phyloP scores from a whole-genome alignment of 1,284 basidiomycete genomes.

The Rhodotorula glutinis region DNA sequence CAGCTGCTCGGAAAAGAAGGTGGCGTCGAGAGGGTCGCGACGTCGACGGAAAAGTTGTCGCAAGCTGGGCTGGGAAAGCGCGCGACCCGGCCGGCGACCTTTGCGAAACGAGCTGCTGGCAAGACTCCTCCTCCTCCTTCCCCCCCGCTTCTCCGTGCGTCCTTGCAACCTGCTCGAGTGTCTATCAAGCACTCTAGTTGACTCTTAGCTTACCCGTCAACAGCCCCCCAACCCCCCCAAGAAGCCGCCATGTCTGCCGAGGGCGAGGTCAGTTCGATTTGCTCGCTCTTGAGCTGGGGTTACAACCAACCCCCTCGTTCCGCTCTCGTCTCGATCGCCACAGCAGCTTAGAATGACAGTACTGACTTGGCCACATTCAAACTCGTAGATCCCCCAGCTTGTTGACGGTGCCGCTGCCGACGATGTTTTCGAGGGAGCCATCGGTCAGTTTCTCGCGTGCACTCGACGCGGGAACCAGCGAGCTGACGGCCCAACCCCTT shows the following conservation, averaged over 20 bases:
- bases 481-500: not conserved
- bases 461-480: too few relatives aligned
- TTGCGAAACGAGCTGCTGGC: too few relatives aligned
- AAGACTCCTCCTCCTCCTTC: not conserved
- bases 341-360: too few relatives aligned
- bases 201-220: not conserved
- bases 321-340: too few relatives aligned
- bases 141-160: conserved; percentile 11
- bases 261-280: conserved; percentile 20
- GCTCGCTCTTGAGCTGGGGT: not conserved
- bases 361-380: not conserved
- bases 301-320: too few relatives aligned
- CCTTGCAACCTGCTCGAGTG: not conserved
- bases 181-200: not conserved
- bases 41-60: too few relatives aligned
- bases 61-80: too few relatives aligned
- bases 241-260: conserved; percentile 31
- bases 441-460: conserved; percentile 23
- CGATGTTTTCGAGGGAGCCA: conserved; percentile 42
- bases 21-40: too few relatives aligned
- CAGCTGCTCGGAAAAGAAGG: too few relatives aligned
- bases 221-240: not conserved
- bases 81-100: too few relatives aligned
- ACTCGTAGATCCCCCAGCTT: conserved; percentile 33
- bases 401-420: conserved; percentile 38